A percentile compares a stretch with the other conserved stretches of the same genome.
These are phyloP conservation scores for Asclepias syriaca DNA, from an alignment of 257 asterid species.

Conservation along the genomic window DNA sequence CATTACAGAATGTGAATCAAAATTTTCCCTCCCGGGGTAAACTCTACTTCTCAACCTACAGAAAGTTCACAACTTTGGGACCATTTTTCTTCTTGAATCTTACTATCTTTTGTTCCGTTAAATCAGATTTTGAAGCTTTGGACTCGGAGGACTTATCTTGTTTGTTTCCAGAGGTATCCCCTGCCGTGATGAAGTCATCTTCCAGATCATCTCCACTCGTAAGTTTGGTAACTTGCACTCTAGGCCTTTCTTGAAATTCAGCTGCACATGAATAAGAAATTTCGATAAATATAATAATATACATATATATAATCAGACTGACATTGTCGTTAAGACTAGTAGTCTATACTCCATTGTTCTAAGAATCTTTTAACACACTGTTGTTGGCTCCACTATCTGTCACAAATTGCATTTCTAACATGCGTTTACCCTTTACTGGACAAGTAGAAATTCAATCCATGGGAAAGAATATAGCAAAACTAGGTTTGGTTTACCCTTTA, in stretches of 20 bases:
- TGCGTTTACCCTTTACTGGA: no score
- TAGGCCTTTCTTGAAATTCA: slow-evolving; percentile 41
- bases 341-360: no score
- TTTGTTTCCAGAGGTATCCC: slow-evolving; percentile 19
- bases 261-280: slow-evolving; percentile 24
- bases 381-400: no score
- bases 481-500: no score
- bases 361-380: no score
- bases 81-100: slow-evolving; percentile 47
- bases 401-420: no score
- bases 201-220: slow-evolving; percentile 88
- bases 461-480: no score
- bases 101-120: slow-evolving; percentile 15
- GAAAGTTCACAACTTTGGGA: slow-evolving; percentile 72
- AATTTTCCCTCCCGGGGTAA: background rate
- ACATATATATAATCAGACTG: background rate
- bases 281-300: background rate
- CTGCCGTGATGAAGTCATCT: slow-evolving; percentile 57
- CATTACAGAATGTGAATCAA: background rate
- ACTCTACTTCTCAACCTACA: slow-evolving; percentile 40
- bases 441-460: no score
- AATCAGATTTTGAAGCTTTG: slow-evolving; percentile 1
- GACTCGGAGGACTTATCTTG: slow-evolving; percentile 21
- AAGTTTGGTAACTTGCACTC: slow-evolving; percentile 50
- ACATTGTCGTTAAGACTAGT: background rate